Evolutionary conservation across 768 basidiomycete species (phyloP).

Genomic region (Guyanaporus albipodus): DNA sequence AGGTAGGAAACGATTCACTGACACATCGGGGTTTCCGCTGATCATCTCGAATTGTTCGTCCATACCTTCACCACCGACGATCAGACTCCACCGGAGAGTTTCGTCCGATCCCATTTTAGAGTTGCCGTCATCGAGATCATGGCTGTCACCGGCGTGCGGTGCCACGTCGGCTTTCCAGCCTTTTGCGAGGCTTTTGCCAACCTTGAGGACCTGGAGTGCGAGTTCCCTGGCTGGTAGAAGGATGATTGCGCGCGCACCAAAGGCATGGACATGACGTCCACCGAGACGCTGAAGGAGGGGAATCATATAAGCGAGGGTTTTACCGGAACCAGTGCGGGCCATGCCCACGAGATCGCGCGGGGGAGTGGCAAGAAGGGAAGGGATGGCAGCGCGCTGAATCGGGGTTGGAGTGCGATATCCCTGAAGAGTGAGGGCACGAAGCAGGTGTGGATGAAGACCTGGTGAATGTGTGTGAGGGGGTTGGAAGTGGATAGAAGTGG

Average conservation of each 20-base stretch:
- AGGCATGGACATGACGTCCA: constrained; percentile 71
- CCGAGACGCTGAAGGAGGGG: constrained; percentile 86
- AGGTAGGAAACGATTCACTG: constrained; percentile 33
- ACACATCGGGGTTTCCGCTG: constrained; percentile 93
- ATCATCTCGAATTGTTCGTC: constrained; percentile 98
- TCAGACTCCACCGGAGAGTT: constrained; percentile 81
- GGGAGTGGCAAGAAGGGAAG: constrained; percentile 75
- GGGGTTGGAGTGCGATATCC: constrained; percentile 95
- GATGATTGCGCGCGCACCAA: constrained; percentile 84
- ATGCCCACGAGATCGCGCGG: constrained; percentile 95
- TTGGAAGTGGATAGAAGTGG: not conserved
- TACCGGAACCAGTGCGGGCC: constrained; percentile 98
- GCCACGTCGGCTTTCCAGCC: constrained; percentile 65
- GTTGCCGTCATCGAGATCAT: constrained; percentile 47
- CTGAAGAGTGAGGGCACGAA: constrained; percentile 84
- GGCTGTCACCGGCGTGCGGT: constrained; percentile 70
- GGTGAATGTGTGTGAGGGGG: not conserved
- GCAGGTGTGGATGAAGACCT: constrained; percentile 81
- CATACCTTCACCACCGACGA: constrained; percentile 93
- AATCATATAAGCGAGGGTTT: constrained; percentile 93
- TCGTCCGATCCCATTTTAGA: constrained; percentile 47
- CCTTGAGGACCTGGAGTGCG: constrained; percentile 88
- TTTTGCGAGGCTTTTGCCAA: constrained; percentile 90
- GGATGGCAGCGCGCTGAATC: constrained; percentile 89
- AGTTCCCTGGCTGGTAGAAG: constrained; percentile 91